Conservation (phyloP, 345 rosid species). For the Garcia nutans region DNA sequence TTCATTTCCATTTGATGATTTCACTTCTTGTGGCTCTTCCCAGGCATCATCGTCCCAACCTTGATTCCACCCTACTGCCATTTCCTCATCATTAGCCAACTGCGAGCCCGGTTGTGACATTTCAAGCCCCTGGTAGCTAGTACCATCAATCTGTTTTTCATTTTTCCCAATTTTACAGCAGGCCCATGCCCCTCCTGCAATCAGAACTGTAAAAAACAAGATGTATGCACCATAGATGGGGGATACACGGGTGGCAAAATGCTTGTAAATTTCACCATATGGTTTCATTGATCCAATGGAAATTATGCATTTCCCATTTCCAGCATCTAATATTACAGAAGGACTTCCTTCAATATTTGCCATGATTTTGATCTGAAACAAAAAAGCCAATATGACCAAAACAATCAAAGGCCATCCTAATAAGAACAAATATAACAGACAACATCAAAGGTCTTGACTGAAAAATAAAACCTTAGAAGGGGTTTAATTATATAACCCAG, state of each 20-base stretch:
- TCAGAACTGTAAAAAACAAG: conserved; percentile 23
- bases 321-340: conserved; percentile 24
- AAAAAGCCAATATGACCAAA: not conserved
- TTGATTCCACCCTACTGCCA: conserved; percentile 33
- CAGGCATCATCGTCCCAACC: conserved; percentile 40
- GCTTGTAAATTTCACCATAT: conserved; percentile 7
- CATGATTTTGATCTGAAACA: conserved; percentile 33
- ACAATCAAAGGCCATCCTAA: conserved; percentile 1
- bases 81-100: conserved; percentile 24
- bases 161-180: conserved; percentile 27
- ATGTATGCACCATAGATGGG: conserved; percentile 39
- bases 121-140: conserved; percentile 32
- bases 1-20: conserved; percentile 19
- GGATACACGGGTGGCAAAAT: conserved; percentile 11
- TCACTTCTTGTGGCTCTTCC: conserved; percentile 35
- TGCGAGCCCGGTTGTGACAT: conserved; percentile 29
- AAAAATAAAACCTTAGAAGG: no score
- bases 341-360: conserved; percentile 29
- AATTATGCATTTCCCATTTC: conserved; percentile 29
- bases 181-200: conserved; percentile 32
- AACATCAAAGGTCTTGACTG: not conserved
- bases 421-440: not conserved
- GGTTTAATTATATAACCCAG: not conserved
- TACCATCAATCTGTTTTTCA: conserved; percentile 10
- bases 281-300: not conserved